Evolutionary conservation across 2,329 filamentous ascomycete species (phyloP).

Genomic region (Calonectria hongkongensis): DNA sequence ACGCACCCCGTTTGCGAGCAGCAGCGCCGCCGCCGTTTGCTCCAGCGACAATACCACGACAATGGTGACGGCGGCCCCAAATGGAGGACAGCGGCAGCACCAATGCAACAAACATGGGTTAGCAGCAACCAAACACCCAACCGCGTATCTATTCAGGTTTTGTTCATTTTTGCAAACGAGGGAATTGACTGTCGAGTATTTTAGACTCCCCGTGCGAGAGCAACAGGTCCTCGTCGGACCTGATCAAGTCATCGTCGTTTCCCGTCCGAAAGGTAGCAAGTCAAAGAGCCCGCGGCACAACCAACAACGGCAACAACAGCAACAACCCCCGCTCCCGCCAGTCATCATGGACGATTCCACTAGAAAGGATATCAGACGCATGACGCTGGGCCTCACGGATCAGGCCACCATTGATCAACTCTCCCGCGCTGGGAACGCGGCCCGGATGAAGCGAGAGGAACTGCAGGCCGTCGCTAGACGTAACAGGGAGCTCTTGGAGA

Average conservation of each 20-base stretch:
- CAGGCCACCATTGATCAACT: conserved; percentile 51
- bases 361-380: conserved; percentile 42
- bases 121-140: not conserved
- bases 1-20: conserved; percentile 4
- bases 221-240: not conserved
- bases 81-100: not conserved
- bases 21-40: not conserved
- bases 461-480: conserved; percentile 5
- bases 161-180: not conserved
- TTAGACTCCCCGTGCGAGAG: not conserved
- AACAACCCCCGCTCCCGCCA: no score
- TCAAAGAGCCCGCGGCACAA: not conserved
- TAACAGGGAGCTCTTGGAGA: not conserved
- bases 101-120: not conserved
- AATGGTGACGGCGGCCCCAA: conserved; percentile 3
- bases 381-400: conserved; percentile 50
- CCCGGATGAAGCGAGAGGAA: conserved; percentile 46
- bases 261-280: not conserved
- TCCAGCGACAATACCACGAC: no score
- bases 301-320: not conserved
- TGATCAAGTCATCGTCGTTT: conserved; percentile 9
- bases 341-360: not conserved
- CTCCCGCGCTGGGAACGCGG: conserved; percentile 41
- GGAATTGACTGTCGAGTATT: not conserved
- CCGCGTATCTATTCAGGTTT: no score